These are phyloP conservation scores for Candida takata DNA, from an alignment of 805 yeast genomes.

Conservation along the genomic window DNA sequence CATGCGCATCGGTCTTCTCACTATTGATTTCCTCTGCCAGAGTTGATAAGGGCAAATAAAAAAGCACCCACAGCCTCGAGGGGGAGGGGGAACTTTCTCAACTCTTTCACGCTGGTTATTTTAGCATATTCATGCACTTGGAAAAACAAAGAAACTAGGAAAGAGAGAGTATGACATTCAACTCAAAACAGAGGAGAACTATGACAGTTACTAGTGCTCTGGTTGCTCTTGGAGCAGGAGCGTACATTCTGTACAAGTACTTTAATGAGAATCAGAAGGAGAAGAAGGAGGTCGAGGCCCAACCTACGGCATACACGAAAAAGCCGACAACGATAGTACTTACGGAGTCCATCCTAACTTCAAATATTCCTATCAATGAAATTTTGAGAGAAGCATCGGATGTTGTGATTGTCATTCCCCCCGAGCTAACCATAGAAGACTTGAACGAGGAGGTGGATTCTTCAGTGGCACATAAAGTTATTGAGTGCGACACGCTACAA, in stretches of 20 bases:
- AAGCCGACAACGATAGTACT: conserved; percentile 19
- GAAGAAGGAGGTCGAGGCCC: background rate
- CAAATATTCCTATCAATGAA: conserved; percentile 21
- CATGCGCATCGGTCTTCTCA: too few relatives aligned
- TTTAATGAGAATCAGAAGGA: background rate
- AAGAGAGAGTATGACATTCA: too few relatives aligned
- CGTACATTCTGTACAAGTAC: conserved; percentile 11
- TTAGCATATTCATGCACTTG: too few relatives aligned
- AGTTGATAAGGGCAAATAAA: too few relatives aligned
- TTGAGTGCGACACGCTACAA: conserved; percentile 36
- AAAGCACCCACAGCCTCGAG: too few relatives aligned
- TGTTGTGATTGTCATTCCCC: conserved; percentile 30
- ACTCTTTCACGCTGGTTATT: too few relatives aligned
- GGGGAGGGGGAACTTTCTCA: too few relatives aligned
- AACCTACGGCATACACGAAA: conserved; percentile 13
- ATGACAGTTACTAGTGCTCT: conserved; percentile 7
- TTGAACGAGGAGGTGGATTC: conserved; percentile 18
- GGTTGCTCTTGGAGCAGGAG: conserved; percentile 6
- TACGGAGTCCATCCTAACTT: conserved; percentile 22
- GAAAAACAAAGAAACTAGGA: too few relatives aligned
- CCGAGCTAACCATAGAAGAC: conserved; percentile 20
- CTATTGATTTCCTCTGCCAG: too few relatives aligned
- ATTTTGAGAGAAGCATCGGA: conserved; percentile 22
- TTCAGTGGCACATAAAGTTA: conserved; percentile 22
- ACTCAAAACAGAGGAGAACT: conserved; percentile 5